These are phyloP conservation scores for Pythium guiyangense DNA, from an alignment of 352 stramenopile genomes.

Conservation along the genomic window DNA sequence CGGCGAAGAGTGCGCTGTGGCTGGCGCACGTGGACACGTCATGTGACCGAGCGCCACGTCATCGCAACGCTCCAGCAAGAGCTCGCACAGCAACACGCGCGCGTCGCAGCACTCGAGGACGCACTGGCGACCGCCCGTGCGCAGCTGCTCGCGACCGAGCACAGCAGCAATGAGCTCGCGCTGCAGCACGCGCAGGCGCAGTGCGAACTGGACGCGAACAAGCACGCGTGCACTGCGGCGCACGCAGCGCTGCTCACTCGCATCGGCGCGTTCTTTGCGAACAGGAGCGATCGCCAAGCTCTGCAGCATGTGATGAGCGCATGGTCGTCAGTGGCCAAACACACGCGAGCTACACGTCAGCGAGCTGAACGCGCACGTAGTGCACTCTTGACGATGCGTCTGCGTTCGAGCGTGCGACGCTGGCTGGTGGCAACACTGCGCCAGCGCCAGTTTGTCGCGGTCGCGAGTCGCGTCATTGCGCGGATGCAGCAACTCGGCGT, in stretches of 20 bases:
- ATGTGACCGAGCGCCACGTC: slow-evolving; percentile 1
- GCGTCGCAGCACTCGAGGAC: not conserved
- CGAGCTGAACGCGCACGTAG: not conserved
- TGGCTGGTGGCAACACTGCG: slow-evolving; percentile 4
- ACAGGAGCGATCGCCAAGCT: slow-evolving; percentile 28
- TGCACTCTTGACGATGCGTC: not conserved
- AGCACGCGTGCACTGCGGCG: slow-evolving; percentile 6
- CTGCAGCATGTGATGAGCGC: not conserved
- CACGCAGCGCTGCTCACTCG: slow-evolving; percentile 24
- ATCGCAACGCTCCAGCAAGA: not conserved
- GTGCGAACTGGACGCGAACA: not conserved
- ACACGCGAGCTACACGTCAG: slow-evolving; percentile 8
- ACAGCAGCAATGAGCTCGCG: not conserved
- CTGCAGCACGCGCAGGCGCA: not conserved
- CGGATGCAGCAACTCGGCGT: slow-evolving; percentile 31
- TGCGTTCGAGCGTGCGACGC: not conserved
- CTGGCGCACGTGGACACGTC: slow-evolving; percentile 6
- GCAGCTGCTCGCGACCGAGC: slow-evolving; percentile 4
- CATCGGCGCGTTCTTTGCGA: slow-evolving; percentile 26
- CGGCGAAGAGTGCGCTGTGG: not conserved
- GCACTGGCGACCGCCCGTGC: not conserved
- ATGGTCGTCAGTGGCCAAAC: slow-evolving; percentile 8
- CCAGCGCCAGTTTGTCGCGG: not conserved
- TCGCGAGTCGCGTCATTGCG: slow-evolving; percentile 3
- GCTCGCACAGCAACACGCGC: not conserved